Base-by-base conservation (phyloP, 2,329 filamentous ascomycete genomes). In the Scedosporium apiospermum region DNA sequence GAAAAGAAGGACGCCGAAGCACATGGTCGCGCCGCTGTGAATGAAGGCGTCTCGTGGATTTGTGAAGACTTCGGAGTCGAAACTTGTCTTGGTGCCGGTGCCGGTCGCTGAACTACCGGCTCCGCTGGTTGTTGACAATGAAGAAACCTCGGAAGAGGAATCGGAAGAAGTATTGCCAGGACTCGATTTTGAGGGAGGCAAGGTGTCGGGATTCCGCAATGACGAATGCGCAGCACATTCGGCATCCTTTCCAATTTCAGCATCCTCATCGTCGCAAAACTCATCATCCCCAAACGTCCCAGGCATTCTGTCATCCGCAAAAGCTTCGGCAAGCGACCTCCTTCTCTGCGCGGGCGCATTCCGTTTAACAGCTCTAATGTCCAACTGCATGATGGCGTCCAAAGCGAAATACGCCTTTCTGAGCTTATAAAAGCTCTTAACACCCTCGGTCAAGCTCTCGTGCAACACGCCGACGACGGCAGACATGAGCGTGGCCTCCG, bases 371-470 rank as follows among this genome's bases (percentile, higher is more conserved):
- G 71, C 71, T 65, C 82, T 85, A 26, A 82, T 82, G 74, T 96
- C 93, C 41, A 88, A 83, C 64, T 89, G 83, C 70, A 93, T 81
- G 62, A 99, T 90, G 9, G 81, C 82, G 69, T 96, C 89, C 3
- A 99, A 79, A 0, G 91, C 88, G 46, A 91, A 78, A 69, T 90
- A 98, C 0, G 93, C 93, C 72, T 96, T 96, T 65, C 93, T 83
- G 68, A 98, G 76, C 74, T 95, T 96, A 71, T 96, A 96, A 70
- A 98, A 98, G 5, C 91, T 91, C 74, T 88, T 91, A 73, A 98
- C 84, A 16, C 87, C 91, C 73, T 98, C 95, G 0, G 93, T 93
- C 68, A 98, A 76, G 71, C 90, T 96, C 77, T 98, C 95, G 67
- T 96, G 96, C 68, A 98, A 77, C 16, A 98, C 90, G 0, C 87